Percentiles rank a stretch among this genome's conserved stretches.
Evolutionary conservation across 768 basidiomycete genomes (phyloP).

Genomic region (Mycena venus): DNA sequence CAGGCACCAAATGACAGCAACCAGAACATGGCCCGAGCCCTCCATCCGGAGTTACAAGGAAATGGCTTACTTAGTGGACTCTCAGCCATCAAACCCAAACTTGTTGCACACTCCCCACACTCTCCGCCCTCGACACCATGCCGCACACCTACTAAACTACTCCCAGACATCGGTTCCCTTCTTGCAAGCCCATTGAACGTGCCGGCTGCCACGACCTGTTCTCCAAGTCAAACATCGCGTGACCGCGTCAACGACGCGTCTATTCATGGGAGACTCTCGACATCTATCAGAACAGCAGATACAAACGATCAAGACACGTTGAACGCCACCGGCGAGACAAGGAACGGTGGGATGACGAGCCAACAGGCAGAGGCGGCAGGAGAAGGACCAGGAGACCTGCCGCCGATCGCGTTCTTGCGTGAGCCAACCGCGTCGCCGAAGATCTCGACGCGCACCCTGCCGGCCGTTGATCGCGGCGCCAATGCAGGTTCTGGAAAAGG

Average conservation of each 20-base stretch:
- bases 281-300: not conserved
- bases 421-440: not conserved
- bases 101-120: not conserved
- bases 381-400: not conserved
- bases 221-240: not conserved
- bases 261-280: not conserved
- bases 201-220: not conserved
- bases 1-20: not conserved
- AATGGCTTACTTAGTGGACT: not conserved
- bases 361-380: not conserved
- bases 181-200: not conserved
- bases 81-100: not conserved
- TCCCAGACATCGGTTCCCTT: not conserved
- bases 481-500: not conserved
- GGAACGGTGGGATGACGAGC: not conserved
- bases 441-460: not conserved
- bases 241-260: not conserved
- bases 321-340: not conserved
- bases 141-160: not conserved
- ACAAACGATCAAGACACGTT: not conserved
- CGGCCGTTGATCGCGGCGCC: not conserved
- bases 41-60: not conserved
- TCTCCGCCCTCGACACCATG: not conserved
- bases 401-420: constrained; percentile 17
- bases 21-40: not conserved